Base-by-base conservation (phyloP, 371 early-diverging fungal species). In the Circinella umbellata region DNA sequence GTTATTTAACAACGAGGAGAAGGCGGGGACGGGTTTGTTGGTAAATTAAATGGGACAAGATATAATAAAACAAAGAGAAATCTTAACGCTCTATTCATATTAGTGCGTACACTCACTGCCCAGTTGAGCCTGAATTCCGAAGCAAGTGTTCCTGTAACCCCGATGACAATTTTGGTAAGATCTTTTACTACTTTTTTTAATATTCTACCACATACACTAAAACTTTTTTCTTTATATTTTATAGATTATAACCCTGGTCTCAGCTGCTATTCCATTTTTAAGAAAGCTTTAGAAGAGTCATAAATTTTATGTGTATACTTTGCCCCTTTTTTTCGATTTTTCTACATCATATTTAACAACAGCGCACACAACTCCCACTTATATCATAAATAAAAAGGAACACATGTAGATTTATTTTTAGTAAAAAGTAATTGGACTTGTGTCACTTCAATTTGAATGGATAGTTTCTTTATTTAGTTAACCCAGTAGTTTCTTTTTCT, bases 61-160 rank as follows among this genome's bases (percentile, higher is more conserved):
- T 27, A 27, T 27, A 27, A 27, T 27, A 27, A 27, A 27, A 27
- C 27, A 27, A 27, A 27, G 27, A 27, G 27, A 27, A 27, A 27
- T 27, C 27, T 27, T 27, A 27, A 27, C 27, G 2, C 27, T 27
- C 27, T 0, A 27, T 27, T 27, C 27, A 27, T 27, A 27, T 95
- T 74, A 92, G 95, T 67, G 80, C 83, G 34, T 90, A 92, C 71
- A 82, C 80, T 3, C 91, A 92, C 67, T 95, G 95, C 69, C 91
- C 92, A 14, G 80, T 75, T 57, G 86, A 82, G 61, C 87, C 82
- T 34, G 80, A 80, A 38, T 76, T 80, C 34, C 82, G 85, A n/a
- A 73, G 78, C 59, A 88, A 88, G 47, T 90, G 89, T 53, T 72
- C 76, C 9, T 89, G 89, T 61, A 75, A 88, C 68, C 87, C 88